phyloP scores from a whole-genome alignment of 345 rosid genomes.

The Hibiscus syriacus region DNA sequence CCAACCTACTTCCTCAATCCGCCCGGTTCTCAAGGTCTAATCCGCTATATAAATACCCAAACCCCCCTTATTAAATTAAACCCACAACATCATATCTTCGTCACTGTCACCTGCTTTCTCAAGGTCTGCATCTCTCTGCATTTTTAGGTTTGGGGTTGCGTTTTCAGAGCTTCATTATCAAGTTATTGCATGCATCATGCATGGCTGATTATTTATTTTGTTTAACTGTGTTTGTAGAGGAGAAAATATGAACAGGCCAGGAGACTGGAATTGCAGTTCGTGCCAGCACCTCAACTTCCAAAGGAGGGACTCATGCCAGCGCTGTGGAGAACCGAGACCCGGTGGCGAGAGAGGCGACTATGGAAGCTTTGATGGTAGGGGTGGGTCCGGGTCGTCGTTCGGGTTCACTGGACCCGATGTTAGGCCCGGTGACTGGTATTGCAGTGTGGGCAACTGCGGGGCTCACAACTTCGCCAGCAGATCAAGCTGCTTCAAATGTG shows the following conservation, averaged over 20 bases:
- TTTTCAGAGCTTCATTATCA: not conserved
- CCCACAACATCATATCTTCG: constrained; percentile 11
- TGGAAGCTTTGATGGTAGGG: constrained; percentile 35
- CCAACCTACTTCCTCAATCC: constrained; percentile 20
- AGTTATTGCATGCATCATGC: no score
- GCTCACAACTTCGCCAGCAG: no score
- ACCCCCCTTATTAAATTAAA: constrained; percentile 10
- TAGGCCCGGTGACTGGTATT: constrained; percentile 79
- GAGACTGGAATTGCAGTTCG: no score
- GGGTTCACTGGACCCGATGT: no score
- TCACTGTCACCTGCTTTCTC: constrained; percentile 2
- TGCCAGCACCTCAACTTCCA: no score
- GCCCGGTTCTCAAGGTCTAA: constrained; percentile 22
- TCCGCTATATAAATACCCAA: constrained; percentile 25
- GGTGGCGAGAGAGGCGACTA: constrained; percentile 23
- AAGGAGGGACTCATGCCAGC: no score
- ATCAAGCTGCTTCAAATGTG: no score
- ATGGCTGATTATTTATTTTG: not conserved
- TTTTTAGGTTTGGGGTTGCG: not conserved
- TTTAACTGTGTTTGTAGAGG: not conserved
- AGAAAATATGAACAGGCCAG: no score
- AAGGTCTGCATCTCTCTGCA: constrained; percentile 6
- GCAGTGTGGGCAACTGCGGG: constrained; percentile 49
- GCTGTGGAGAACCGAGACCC: no score
- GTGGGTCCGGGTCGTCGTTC: constrained; percentile 30